Percentiles rank a stretch among this genome's conserved stretches.
Evolutionary conservation across 805 yeast genomes (phyloP).

Genomic region (Diddensiella transvaalensis): DNA sequence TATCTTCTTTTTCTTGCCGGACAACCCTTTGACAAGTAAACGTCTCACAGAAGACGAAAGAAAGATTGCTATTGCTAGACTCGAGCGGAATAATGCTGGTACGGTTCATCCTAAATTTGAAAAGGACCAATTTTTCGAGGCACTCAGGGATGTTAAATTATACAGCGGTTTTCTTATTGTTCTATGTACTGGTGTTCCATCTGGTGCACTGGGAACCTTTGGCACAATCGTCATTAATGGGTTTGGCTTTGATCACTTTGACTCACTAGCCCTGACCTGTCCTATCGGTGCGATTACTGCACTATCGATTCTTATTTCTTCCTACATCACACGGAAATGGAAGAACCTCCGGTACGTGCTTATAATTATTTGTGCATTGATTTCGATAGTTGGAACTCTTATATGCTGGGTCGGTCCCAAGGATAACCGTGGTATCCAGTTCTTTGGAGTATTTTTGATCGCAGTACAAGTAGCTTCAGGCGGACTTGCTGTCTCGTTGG

Average conservation of each 20-base stretch:
- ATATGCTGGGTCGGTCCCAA: constrained; percentile 11
- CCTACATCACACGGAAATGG: constrained; percentile 5
- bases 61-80: constrained; percentile 22
- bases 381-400: constrained; percentile 13
- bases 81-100: constrained; percentile 40
- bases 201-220: constrained; percentile 42
- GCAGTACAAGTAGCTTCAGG: constrained; percentile 16
- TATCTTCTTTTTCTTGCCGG: constrained; percentile 44
- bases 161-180: constrained; percentile 35
- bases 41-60: constrained; percentile 44
- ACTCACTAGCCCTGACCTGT: constrained; percentile 43
- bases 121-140: constrained; percentile 49
- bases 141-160: constrained; percentile 44
- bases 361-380: constrained; percentile 1
- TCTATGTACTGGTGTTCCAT: constrained; percentile 33
- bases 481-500: constrained; percentile 32
- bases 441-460: constrained; percentile 14
- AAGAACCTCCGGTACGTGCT: constrained; percentile 4
- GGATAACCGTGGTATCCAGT: constrained; percentile 5
- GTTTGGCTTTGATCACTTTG: constrained; percentile 34
- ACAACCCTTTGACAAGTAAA: constrained; percentile 49
- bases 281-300: constrained; percentile 40
- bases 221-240: constrained; percentile 40
- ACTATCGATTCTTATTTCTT: constrained; percentile 1
- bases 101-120: constrained; percentile 45